Percentiles rank a stretch among this genome's conserved stretches.
Conservation (phyloP, 352 stramenopile species). For the Pythium oligandrum region DNA sequence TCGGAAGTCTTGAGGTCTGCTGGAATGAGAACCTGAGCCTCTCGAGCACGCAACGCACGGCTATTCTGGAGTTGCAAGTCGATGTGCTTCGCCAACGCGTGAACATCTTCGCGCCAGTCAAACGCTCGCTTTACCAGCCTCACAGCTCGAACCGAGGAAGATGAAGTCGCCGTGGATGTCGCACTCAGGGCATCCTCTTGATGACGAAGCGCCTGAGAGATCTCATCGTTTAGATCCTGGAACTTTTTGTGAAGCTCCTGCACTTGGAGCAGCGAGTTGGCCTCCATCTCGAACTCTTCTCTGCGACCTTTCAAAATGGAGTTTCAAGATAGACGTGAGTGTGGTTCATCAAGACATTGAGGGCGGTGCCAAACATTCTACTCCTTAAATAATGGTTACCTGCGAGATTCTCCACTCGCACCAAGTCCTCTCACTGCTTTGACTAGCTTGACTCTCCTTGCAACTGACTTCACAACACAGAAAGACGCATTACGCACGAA, state of each 20-base stretch:
- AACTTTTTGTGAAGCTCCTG: constrained; percentile 74
- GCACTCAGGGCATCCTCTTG: constrained; percentile 46
- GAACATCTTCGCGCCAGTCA: constrained; percentile 72
- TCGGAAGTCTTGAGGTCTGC: constrained; percentile 28
- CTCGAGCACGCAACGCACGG: constrained; percentile 47
- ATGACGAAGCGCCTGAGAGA: constrained; percentile 37
- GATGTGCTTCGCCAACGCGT: constrained; percentile 66
- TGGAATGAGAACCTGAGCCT: constrained; percentile 36
- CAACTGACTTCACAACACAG: too few relatives aligned
- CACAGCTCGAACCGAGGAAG: constrained; percentile 33
- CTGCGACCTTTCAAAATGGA: neutral
- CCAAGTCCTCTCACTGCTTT: neutral
- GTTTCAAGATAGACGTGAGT: neutral
- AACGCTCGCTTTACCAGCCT: constrained; percentile 44
- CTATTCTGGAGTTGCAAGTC: constrained; percentile 68
- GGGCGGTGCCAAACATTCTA: constrained; percentile 8
- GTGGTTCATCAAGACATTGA: neutral
- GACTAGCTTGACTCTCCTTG: too few relatives aligned
- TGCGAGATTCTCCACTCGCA: neutral
- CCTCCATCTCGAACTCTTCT: constrained; percentile 27
- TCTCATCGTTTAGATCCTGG: constrained; percentile 65
- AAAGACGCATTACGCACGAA: too few relatives aligned
- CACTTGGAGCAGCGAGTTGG: constrained; percentile 32
- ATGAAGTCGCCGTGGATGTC: constrained; percentile 6
- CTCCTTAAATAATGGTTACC: constrained; percentile 23